phyloP scores from a whole-genome alignment of 208 protist species.

The Blastocrithidia nonstop region DNA sequence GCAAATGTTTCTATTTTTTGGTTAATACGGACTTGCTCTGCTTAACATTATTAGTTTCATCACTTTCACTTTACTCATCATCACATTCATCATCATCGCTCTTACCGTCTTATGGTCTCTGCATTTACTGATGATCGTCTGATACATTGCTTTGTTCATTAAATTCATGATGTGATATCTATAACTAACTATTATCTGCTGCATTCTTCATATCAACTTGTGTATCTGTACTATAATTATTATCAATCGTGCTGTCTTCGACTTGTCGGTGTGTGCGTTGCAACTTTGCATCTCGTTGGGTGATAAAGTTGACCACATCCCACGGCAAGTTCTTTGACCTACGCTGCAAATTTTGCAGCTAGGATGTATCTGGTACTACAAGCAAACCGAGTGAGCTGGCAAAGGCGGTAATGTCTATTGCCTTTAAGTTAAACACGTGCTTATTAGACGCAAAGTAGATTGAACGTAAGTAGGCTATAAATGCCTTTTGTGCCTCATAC shows the following conservation, averaged over 20 bases:
- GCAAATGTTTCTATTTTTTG: slow-evolving; percentile 65
- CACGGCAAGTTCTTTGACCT: slow-evolving; percentile 82
- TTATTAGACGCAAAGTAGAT: slow-evolving; percentile 93
- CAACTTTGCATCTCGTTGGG: slow-evolving; percentile 7
- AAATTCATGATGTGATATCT: no score
- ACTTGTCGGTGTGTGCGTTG: neutral
- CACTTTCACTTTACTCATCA: no score
- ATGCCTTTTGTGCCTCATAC: slow-evolving; percentile 95
- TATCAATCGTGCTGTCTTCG: neutral
- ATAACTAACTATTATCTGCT: no score
- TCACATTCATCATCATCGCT: no score
- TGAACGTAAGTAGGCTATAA: slow-evolving; percentile 94
- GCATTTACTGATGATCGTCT: no score
- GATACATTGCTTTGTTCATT: no score
- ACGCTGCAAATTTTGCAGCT: slow-evolving; percentile 59
- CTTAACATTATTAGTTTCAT: neutral
- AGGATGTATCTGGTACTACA: slow-evolving; percentile 86
- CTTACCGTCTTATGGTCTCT: no score
- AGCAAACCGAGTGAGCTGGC: slow-evolving; percentile 88
- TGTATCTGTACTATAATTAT: no score
- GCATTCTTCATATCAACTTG: no score
- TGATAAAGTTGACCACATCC: slow-evolving; percentile 80
- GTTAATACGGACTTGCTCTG: slow-evolving; percentile 12
- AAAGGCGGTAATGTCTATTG: slow-evolving; percentile 82
- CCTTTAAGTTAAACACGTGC: slow-evolving; percentile 88